Evolutionary conservation across 345 rosid species (phyloP).

Genomic region (Eucalyptus microcorys): DNA sequence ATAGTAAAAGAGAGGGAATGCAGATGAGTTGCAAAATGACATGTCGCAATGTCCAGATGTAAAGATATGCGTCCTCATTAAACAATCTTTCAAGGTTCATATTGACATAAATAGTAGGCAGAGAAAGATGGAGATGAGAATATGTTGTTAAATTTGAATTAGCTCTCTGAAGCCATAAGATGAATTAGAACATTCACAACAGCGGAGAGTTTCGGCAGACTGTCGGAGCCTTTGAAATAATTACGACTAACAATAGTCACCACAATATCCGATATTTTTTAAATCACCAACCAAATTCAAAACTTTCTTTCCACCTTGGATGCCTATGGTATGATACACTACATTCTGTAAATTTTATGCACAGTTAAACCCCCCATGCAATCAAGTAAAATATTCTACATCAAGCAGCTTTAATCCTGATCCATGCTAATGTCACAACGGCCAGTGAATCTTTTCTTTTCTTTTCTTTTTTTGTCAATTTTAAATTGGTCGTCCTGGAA

Average conservation of each 20-base stretch:
- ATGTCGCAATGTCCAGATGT: background rate
- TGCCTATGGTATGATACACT: background rate
- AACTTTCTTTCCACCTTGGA: background rate
- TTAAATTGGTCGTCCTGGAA: background rate
- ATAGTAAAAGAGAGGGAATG: background rate
- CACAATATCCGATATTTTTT: background rate
- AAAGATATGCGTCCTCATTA: background rate
- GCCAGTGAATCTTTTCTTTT: background rate
- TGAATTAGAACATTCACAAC: background rate
- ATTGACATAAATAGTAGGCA: background rate
- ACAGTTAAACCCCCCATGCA: background rate
- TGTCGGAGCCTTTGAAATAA: background rate
- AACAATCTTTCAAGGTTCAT: background rate
- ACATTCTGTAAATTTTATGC: background rate
- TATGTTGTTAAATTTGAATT: background rate
- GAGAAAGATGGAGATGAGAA: background rate
- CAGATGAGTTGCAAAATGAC: background rate
- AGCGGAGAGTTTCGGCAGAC: background rate
- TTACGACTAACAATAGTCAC: background rate
- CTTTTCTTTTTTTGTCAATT: too few relatives aligned
- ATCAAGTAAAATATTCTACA: background rate
- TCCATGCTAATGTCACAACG: background rate
- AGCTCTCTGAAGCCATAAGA: background rate
- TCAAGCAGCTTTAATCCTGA: background rate
- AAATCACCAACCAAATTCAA: background rate